Evolutionary conservation across 331 rosid genomes (phyloP), one percentile per base, ranked within the genome.

Genomic region (Malus hybrid): DNA sequence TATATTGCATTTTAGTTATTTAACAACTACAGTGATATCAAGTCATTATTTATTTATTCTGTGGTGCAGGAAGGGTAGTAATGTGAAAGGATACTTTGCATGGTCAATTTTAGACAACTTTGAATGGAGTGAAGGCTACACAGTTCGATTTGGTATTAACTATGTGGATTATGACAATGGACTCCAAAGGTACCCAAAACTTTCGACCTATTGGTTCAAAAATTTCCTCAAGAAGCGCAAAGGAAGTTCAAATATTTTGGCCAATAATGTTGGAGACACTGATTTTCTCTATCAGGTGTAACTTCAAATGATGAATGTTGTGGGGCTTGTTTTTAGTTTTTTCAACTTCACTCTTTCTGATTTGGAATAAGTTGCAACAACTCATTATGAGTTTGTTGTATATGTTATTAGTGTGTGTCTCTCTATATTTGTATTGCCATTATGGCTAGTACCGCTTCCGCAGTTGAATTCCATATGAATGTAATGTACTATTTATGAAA

Each of bases 61-160:
- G 24, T 65, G 50, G 55, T 50, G 55, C 19, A 50, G 55, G 55
- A 50, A 50, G 55, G 55, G 56, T 15, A 15, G 56, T 50, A 48
- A 74, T 28, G 81, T 82, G 46, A 75, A 82, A 34, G 83, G 83
- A 5, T 82, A 75, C 53, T 82, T 79, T 79, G 72, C 86, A 33
- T 82, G 86, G 86, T 66, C 86, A 48, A 66, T 82, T 20, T 28
- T 71, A 24, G 83, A 79, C 34, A 79, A 75, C 30, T 82, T 70
- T 52, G 76, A 82, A 68, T 82, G 83, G 86, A 5, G 6, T 9
- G 20, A 24, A 7, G 86, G 86, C 7, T 78, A 64, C 34, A 82
- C 78, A 9, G 71, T 71, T 56, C 75, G 86, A 18, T 82, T 82
- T 52, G 86, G 78, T 3, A 50, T 82, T 30, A n/a, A 70, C 12